These are phyloP conservation scores for Medicago lupulina DNA, from an alignment of 306 rosid genomes.

Conservation along the genomic window DNA sequence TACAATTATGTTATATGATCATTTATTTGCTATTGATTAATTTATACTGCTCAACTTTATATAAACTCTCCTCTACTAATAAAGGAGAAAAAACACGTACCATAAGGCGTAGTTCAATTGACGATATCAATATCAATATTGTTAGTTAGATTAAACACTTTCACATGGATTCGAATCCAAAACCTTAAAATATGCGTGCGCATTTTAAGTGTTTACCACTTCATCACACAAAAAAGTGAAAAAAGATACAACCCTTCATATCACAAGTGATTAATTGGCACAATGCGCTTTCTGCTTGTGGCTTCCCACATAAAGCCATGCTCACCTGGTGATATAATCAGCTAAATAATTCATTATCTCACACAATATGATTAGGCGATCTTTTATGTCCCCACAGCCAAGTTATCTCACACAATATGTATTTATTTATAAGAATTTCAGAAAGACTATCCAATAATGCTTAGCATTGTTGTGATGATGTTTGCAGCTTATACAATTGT, in stretches of 20 bases:
- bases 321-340: slow-evolving; percentile 22
- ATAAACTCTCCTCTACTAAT: neutral
- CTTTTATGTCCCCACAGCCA: slow-evolving; percentile 20
- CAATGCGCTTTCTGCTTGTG: slow-evolving; percentile 54
- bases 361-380: slow-evolving; percentile 39
- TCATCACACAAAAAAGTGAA: too few relatives aligned
- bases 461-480: slow-evolving; percentile 55
- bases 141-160: too few relatives aligned
- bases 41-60: neutral
- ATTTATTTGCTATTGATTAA: neutral
- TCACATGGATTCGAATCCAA: too few relatives aligned
- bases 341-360: slow-evolving; percentile 26
- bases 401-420: neutral
- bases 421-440: neutral
- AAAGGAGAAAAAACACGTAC: neutral
- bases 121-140: too few relatives aligned
- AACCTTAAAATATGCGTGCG: too few relatives aligned
- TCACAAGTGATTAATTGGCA: slow-evolving; percentile 30
- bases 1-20: neutral
- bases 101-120: too few relatives aligned
- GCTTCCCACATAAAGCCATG: slow-evolving; percentile 43
- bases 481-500: slow-evolving; percentile 45
- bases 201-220: too few relatives aligned
- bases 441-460: slow-evolving; percentile 39
- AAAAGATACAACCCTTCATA: neutral